Conservation (phyloP, 306 rosid genomes). For the Trifolium repens region DNA sequence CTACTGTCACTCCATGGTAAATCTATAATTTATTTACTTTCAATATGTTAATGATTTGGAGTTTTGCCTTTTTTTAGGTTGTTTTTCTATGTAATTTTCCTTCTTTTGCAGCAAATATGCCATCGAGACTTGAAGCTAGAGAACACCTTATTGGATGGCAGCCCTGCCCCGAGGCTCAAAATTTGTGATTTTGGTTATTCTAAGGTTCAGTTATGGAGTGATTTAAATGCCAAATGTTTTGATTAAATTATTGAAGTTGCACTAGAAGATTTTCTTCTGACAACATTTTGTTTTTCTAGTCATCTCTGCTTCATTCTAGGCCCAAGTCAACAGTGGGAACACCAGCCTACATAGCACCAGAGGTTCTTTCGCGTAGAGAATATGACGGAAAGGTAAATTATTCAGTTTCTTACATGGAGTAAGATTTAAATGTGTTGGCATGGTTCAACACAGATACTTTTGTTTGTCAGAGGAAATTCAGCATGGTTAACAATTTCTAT, state of each 20-base stretch:
- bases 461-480: slow-evolving; percentile 19
- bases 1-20: slow-evolving; percentile 84
- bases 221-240: slow-evolving; percentile 38
- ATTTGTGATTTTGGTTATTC: slow-evolving; percentile 93
- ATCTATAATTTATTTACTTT: slow-evolving; percentile 2
- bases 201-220: slow-evolving; percentile 57
- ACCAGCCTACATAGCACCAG: slow-evolving; percentile 91
- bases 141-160: slow-evolving; percentile 83
- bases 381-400: slow-evolving; percentile 84
- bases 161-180: slow-evolving; percentile 88
- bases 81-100: slow-evolving; percentile 13
- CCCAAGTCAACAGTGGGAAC: slow-evolving; percentile 88
- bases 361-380: slow-evolving; percentile 86
- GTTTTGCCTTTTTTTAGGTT: slow-evolving; percentile 18
- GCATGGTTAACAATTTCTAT: slow-evolving; percentile 2
- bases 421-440: slow-evolving; percentile 20
- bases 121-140: slow-evolving; percentile 88
- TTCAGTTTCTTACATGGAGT: slow-evolving; percentile 27
- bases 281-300: slow-evolving; percentile 56
- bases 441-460: slow-evolving; percentile 18
- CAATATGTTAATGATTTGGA: slow-evolving; percentile 16
- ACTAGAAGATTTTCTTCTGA: slow-evolving; percentile 33
- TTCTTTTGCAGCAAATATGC: slow-evolving; percentile 73
- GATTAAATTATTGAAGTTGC: slow-evolving; percentile 2
- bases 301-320: slow-evolving; percentile 84